Conservation (phyloP, 2,329 filamentous ascomycete species). For the Orbilia ellipsospora region DNA sequence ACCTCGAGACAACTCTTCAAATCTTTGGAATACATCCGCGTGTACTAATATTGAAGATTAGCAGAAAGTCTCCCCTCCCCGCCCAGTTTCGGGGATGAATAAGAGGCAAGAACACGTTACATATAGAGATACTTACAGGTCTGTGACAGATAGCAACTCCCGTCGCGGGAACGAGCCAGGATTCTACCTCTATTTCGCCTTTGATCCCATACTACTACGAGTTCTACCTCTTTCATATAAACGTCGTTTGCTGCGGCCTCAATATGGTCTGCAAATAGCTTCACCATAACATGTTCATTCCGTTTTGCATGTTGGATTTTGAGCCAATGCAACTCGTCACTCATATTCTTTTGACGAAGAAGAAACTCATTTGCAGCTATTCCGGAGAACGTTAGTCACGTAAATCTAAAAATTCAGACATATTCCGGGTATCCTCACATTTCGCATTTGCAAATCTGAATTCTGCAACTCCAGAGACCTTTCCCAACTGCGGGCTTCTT, state of each 20-base stretch:
- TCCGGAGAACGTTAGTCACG: background rate
- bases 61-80: background rate
- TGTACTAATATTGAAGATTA: constrained; percentile 29
- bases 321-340: constrained; percentile 42
- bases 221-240: constrained; percentile 43
- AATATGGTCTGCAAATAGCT: constrained; percentile 52
- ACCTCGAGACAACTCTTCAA: constrained; percentile 45
- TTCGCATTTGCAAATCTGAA: constrained; percentile 42
- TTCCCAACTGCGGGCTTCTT: constrained; percentile 11
- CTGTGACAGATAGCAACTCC: constrained; percentile 46
- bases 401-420: background rate
- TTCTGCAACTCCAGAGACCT: constrained; percentile 31
- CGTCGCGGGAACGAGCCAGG: constrained; percentile 41
- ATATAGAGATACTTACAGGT: constrained; percentile 16
- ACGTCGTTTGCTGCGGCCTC: constrained; percentile 39
- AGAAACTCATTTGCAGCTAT: constrained; percentile 47
- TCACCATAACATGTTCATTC: constrained; percentile 52
- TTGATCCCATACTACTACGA: constrained; percentile 50
- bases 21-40: constrained; percentile 43
- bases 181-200: constrained; percentile 45
- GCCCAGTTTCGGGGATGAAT: background rate
- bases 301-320: constrained; percentile 50
- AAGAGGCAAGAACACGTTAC: background rate
- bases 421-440: constrained; percentile 9
- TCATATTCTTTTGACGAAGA: constrained; percentile 44